Base-by-base conservation (phyloP, 2,329 filamentous ascomycete genomes). In the Tympanopsis confertula region DNA sequence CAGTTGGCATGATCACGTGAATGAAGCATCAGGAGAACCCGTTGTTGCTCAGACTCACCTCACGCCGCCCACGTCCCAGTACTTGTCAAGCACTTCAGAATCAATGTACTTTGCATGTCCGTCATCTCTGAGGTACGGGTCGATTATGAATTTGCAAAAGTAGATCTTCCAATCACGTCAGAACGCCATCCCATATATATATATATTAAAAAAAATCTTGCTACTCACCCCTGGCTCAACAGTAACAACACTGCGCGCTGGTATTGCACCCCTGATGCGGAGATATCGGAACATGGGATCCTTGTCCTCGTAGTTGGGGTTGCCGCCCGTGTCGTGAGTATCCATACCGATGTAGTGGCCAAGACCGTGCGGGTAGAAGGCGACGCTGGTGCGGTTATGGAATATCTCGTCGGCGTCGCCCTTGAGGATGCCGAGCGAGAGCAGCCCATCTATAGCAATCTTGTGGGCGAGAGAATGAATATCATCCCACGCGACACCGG, bases 261-360 rank as follows among this genome's bases (percentile, higher is more conserved):
- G 86, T 35, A 95, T 58, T 17, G 62, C 69, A 13, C 84, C 81
- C 38, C 91, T 68, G 28, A 94, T 79, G 33, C 91, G 71, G 42
- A 98, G 64, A 53, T 95, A 96, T 38, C 77, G 71, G 62, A 95
- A 96, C 69, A 95, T 76, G 24, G 74, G 66, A 55, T 98, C 88
- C 42, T 71, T 64, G 53, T 98, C 91, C 5, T 68, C 66, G 49
- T 84, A 86, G 57, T 88, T 81, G 24, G 83, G 68, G 54, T 86
- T 78, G 17, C 84, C 85, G 43, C 82, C 83, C 0, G 78, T 83
- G 52, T 95, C 88, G 56, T 95, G 88, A 2, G 87, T 93, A 55
- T 95, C 88, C 71, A 95, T 81, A 44, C 88, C 88, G 7, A 95
- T 66, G 55, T 94, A 89, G 58, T 95, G 88, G 0, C 88, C 88